Evolutionary conservation across 495 filamentous ascomycete species (phyloP), one percentile per base, ranked within the genome.

Genomic region (Aspergillus affinis): DNA sequence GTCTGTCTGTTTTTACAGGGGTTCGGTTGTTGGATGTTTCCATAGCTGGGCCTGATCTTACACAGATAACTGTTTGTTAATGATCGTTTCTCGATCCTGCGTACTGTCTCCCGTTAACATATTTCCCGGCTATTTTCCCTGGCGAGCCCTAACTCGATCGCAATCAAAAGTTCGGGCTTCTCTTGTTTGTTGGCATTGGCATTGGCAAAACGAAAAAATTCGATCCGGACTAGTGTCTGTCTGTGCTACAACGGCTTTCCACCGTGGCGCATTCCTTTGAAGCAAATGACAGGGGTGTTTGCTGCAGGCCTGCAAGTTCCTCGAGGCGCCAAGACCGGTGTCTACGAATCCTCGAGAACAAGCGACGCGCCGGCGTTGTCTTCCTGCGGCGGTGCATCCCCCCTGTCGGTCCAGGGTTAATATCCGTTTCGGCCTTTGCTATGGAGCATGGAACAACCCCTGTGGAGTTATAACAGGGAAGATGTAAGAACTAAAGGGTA

Each of bases 201-300:
- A 32, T 3, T 4, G 7, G 10, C 30, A 32, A 32, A 32, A 32
- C 3, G 7, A 32, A 32, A 32, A 32, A 32, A 32, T 3, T 3
- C 30, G 10, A 32, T 32, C 30, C 45, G 19, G 32, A 49, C 29
- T 52, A 17, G 36, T 41, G 2, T 41, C 18, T 41, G 63, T 62
- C 59, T 57, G 63, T 65, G 63, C 63, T 48, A 65, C 59, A 65
- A 61, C 59, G 63, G 63, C 36, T 54, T 60, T 61, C 29, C 46
- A 21, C 41, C 30, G 48, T 51, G 27, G 57, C 55, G 55, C 41
- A 55, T 51, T 41, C 23, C 30, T 52, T 30, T 48, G 51, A 50
- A 56, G 51, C 57, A 57, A 50, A 32, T 21, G 46, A 45, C 21
- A 51, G 21, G 19, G 26, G 55, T 27, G 21, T 48, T 56, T 27